Base-by-base conservation (phyloP, 306 rosid genomes). In the Rosa lucieae region DNA sequence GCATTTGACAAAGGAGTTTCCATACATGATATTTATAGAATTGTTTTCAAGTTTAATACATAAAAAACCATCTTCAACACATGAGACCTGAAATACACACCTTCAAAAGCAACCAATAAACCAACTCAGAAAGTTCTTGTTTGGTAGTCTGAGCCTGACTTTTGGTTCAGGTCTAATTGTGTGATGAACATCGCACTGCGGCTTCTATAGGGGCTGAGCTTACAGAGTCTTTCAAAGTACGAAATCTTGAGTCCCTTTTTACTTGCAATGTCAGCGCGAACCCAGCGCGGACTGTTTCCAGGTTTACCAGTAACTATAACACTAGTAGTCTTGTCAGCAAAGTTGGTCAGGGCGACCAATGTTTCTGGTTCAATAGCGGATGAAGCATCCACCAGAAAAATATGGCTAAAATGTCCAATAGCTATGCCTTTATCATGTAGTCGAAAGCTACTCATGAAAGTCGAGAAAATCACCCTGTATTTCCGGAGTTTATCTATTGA, bases 361-460 rank as follows among this genome's bases (percentile, higher is more conserved):
- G 78, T 74, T 81, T 83, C 87, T 0, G 84, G 91, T 72, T 88
- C 82, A 11, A 68, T 85, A 20, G 83, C 78, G 48, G 70, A 61
- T 3, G 85, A 80, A 73, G 87, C 79, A 80, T 87, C 90, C 70
- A 85, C 71, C 68, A 78, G 77, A 59, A 82, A 85, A 37, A 75
- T 72, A 49, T 82, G 87, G 39, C 76, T 85, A 8, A 82, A 83
- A 66, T 85, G 87, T 47, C 84, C 85, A 17, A 74, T 67, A 2
- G 70, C 48, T 47, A 83, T 44, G 58, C 87, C 89, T 58, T 70
- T 80, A 35, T 67, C 66, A 51, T 75, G 81, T 6, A 86, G 74
- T 37, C 75, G 76, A 74, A 78, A 85, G 49, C 82, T 66, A 67
- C 89, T 85, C 32, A 81, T 43, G 69, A 56, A 88, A 13, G 91